Evolutionary conservation across 2,329 filamentous ascomycete species (phyloP).

Genomic region (Pseudogymnoascus sp.): DNA sequence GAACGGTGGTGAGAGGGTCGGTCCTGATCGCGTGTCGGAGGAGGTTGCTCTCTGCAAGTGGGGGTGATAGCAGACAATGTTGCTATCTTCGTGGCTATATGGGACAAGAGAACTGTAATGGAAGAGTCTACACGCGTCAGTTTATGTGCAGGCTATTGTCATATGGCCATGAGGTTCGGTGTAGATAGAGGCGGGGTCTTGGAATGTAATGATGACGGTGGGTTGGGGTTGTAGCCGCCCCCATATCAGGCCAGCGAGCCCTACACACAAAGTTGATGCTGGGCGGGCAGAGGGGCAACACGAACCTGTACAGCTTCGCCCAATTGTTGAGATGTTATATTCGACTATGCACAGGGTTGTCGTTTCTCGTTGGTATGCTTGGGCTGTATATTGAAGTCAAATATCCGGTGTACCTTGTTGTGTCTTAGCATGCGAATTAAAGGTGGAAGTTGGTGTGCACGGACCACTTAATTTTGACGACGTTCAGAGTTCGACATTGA

Average conservation of each 20-base stretch:
- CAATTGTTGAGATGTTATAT: conserved; percentile 8
- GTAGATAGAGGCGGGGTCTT: conserved; percentile 7
- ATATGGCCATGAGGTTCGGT: not conserved
- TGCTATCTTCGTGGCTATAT: conserved; percentile 3
- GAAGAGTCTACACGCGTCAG: conserved; percentile 6
- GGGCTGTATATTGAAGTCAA: conserved; percentile 6
- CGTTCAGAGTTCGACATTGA: conserved; percentile 5
- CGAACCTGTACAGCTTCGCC: conserved; percentile 7
- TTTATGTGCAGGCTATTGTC: not conserved
- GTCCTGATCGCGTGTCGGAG: conserved; percentile 7
- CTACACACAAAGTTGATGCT: not conserved
- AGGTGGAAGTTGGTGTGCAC: conserved; percentile 9
- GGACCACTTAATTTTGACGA: conserved; percentile 6
- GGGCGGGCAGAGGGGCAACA: not conserved
- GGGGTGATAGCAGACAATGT: conserved; percentile 7
- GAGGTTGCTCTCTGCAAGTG: conserved; percentile 1
- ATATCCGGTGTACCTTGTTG: conserved; percentile 9
- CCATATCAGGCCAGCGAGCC: conserved; percentile 1
- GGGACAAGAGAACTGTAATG: not conserved
- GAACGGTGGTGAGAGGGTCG: not conserved
- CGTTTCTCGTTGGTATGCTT: conserved; percentile 8
- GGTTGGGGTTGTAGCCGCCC: conserved; percentile 7
- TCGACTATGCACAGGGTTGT: conserved; percentile 8
- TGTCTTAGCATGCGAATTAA: conserved; percentile 10
- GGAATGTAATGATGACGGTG: conserved; percentile 8